Evolutionary conservation across 2,329 filamentous ascomycete species (phyloP).

Genomic region (Penicillium sp.): DNA sequence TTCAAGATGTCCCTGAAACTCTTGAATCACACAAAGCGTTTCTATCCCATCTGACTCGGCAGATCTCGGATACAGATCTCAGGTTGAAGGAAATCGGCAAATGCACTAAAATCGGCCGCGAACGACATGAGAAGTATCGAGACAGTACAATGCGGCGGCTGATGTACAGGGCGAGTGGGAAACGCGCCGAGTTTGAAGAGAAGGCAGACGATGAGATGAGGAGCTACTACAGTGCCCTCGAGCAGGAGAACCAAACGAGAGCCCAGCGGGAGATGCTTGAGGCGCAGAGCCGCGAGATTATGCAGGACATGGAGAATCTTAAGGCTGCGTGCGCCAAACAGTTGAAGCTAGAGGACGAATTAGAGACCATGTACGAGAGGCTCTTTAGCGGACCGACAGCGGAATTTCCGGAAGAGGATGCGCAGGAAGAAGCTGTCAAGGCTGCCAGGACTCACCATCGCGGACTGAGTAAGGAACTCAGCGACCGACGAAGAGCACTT

Average conservation of each 20-base stretch:
- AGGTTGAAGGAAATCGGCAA: neutral
- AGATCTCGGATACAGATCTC: neutral
- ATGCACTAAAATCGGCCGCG: neutral
- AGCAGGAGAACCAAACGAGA: neutral
- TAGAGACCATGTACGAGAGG: slow-evolving; percentile 7
- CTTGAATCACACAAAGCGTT: neutral
- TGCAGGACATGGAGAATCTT: neutral
- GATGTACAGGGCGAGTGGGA: slow-evolving; percentile 7
- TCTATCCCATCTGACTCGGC: neutral
- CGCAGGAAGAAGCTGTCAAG: slow-evolving; percentile 3
- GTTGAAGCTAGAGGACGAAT: neutral
- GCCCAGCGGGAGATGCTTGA: slow-evolving; percentile 9
- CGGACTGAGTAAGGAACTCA: neutral
- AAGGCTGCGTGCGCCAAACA: neutral
- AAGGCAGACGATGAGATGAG: slow-evolving; percentile 11
- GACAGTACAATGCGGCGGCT: slow-evolving; percentile 11
- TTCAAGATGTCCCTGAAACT: neutral
- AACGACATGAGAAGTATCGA: slow-evolving; percentile 7
- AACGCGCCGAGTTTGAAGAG: slow-evolving; percentile 2
- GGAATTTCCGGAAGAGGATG: slow-evolving; percentile 13
- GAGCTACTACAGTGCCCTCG: slow-evolving; percentile 5
- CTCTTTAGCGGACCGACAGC: slow-evolving; percentile 5
- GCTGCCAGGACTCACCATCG: neutral
- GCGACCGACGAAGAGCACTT: neutral
- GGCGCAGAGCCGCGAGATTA: neutral